Conservation (phyloP, 257 asterid species). For the Nicotiana attenuata region DNA sequence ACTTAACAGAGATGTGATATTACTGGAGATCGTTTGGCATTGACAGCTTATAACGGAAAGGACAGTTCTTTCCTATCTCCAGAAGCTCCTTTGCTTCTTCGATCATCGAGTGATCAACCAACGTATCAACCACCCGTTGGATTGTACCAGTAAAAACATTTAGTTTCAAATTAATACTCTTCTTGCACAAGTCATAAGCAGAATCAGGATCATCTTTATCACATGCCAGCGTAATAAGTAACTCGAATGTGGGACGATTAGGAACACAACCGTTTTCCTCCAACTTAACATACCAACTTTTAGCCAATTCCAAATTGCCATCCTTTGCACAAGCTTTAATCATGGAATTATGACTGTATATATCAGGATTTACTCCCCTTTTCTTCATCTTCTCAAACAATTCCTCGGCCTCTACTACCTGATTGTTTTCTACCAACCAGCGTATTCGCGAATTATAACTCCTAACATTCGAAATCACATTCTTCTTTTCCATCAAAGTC, state of each 20-base stretch:
- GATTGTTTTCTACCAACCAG: neutral
- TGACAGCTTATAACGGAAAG: neutral
- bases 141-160: neutral
- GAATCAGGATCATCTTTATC: neutral
- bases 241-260: neutral
- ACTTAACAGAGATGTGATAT: neutral
- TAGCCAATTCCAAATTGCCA: neutral
- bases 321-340: neutral
- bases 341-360: neutral
- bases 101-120: neutral
- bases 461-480: neutral
- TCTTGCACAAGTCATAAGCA: neutral
- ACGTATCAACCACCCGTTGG: neutral
- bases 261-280: neutral
- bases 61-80: neutral
- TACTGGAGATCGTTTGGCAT: neutral
- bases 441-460: neutral
- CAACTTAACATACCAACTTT: neutral
- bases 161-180: neutral
- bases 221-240: neutral
- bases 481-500: neutral
- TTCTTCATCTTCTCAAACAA: neutral
- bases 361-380: neutral
- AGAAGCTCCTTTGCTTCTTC: neutral
- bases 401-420: neutral